These are phyloP conservation scores for Leccinum variicolor DNA, from an alignment of 768 basidiomycete genomes.

Conservation along the genomic window DNA sequence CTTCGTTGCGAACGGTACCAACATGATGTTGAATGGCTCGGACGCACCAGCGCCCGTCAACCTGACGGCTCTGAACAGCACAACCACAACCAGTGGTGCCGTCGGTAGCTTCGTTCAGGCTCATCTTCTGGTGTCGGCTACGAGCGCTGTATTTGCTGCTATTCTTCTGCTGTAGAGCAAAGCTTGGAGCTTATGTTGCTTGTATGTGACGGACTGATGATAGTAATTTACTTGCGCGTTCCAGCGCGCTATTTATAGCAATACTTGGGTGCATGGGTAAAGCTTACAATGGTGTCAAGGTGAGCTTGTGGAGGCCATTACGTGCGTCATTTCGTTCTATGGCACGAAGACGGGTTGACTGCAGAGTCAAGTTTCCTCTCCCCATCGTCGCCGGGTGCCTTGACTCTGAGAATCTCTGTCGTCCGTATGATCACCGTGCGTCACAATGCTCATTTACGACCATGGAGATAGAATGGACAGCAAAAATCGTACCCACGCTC, in stretches of 20 bases:
- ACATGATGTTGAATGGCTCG: conserved; percentile 31
- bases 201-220: neutral
- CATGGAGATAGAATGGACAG: neutral
- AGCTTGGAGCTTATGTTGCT: neutral
- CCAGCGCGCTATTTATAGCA: neutral
- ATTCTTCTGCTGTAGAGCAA: conserved; percentile 13
- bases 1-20: conserved; percentile 31
- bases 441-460: neutral
- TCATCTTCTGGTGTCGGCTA: conserved; percentile 4
- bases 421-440: neutral
- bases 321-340: neutral
- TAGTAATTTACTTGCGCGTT: conserved; percentile 4
- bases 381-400: neutral
- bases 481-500: neutral
- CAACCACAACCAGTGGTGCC: conserved; percentile 3
- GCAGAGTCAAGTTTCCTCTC: neutral
- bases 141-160: conserved; percentile 10
- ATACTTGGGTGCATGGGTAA: neutral
- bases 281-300: neutral
- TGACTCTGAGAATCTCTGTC: neutral
- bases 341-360: neutral
- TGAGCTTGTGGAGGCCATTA: neutral
- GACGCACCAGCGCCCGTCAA: conserved; percentile 37
- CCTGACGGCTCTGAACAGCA: conserved; percentile 26
- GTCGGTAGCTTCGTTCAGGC: neutral